A percentile compares a stretch with the other conserved stretches of the same genome.
Evolutionary conservation across 768 basidiomycete genomes (phyloP).

Genomic region (Kwoniella mangroviensis): DNA sequence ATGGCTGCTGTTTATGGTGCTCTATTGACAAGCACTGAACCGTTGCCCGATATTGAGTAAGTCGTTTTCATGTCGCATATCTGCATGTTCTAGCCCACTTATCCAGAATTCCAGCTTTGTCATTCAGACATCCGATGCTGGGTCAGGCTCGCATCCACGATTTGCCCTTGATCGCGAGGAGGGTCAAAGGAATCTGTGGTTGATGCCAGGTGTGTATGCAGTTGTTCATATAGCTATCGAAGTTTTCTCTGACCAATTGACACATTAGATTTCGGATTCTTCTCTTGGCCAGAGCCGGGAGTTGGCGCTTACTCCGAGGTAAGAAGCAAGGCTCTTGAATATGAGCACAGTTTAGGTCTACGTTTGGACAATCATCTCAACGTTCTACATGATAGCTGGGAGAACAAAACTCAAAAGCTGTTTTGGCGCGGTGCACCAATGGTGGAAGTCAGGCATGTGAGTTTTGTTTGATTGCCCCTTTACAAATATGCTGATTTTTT

Average conservation of each 20-base stretch:
- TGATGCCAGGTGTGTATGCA: constrained; percentile 44
- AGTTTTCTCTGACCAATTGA: neutral
- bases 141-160: constrained; percentile 35
- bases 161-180: constrained; percentile 36
- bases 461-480: constrained; percentile 1
- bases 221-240: neutral
- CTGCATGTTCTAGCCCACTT: neutral
- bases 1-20: constrained; percentile 36
- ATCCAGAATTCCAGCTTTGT: constrained; percentile 29
- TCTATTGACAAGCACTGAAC: constrained; percentile 33
- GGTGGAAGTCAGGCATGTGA: constrained; percentile 43
- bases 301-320: constrained; percentile 33
- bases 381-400: constrained; percentile 27
- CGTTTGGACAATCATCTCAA: constrained; percentile 9
- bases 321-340: constrained; percentile 25
- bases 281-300: constrained; percentile 46
- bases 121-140: constrained; percentile 39
- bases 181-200: constrained; percentile 39
- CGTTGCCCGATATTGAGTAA: constrained; percentile 45
- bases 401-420: constrained; percentile 34
- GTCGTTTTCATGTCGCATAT: constrained; percentile 4
- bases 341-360: constrained; percentile 31
- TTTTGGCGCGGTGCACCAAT: constrained; percentile 44
- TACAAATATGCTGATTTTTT: neutral
- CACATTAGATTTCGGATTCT: constrained; percentile 40